Evolutionary conservation across 192 early-diverging fungal genomes (phyloP), one percentile per base, ranked within the genome.

Genomic region (Coemansia sp.): DNA sequence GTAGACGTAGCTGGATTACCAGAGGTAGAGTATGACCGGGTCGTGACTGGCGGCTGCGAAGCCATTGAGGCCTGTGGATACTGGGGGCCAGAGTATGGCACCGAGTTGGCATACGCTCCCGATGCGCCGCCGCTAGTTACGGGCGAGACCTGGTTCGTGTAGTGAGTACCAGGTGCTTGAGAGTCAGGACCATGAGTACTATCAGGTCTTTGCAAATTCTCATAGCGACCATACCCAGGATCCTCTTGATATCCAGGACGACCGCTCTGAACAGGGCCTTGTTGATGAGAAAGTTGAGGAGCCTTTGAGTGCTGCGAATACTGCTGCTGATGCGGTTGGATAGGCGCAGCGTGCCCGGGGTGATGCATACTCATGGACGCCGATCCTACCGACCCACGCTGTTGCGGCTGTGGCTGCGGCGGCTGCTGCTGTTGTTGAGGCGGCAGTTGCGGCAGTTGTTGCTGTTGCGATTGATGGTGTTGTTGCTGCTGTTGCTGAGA

Each of bases 231-330:
- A 66, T 75, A 72, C 3, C 60, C 70, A 8, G 56, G 36, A 7
- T 81, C 73, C 0, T 81, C 73, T 0, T 69, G 60, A 22, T 81
- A 81, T 11, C 70, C 78, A 42, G 64, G 61, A 8, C 70, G 73
- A 3, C 60, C 63, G 7, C 57, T 61, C 12, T 68, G 56, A 10
- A 49, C 56, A 17, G 55, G 48, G 32, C 68, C 64, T 12, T 20
- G 60, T 0, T 20, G 57, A 12, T 62, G 65, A 16, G 58, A 57
- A 7, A 36, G 34, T 28, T 64, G 63, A 1, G 56, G 42, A 30
- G 38, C 16, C 54, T 72, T 68, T 42, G 65, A 49, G 22, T 61
- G 66, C 62, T 64, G 63, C 34, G 42, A 48, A 58, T 42, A 48
- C 34, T 63, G 68, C 34, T 64, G 54, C 14, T 45, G 48, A 6